Percentiles rank a stretch among this genome's conserved stretches.
Conservation (phyloP, 352 stramenopile genomes). For the Phytophthora macrochlamydospora region DNA sequence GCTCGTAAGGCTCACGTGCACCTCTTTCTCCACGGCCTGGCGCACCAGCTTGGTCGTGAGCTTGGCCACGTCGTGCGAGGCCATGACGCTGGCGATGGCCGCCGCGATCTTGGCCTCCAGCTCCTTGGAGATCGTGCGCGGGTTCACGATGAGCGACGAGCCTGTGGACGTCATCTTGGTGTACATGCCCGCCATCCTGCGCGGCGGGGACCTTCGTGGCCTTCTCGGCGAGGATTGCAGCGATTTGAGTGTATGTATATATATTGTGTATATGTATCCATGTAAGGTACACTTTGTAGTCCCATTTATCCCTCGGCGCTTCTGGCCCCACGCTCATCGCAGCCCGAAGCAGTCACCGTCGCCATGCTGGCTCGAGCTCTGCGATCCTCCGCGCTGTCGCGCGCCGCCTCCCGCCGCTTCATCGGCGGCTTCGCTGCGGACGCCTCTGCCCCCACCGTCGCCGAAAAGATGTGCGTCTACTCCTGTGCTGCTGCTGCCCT, state of each 20-base stretch:
- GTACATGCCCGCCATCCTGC: slow-evolving; percentile 71
- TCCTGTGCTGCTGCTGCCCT: neutral
- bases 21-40: slow-evolving; percentile 83
- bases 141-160: slow-evolving; percentile 73
- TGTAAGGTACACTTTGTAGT: too few relatives aligned
- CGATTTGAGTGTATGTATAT: too few relatives aligned
- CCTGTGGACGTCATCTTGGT: slow-evolving; percentile 78
- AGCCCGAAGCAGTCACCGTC: neutral
- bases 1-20: slow-evolving; percentile 85
- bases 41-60: slow-evolving; percentile 84
- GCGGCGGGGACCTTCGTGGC: too few relatives aligned
- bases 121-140: slow-evolving; percentile 82
- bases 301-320: neutral
- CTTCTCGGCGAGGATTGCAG: too few relatives aligned
- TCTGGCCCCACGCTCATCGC: neutral
- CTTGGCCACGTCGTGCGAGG: slow-evolving; percentile 64
- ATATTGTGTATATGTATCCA: too few relatives aligned
- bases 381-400: slow-evolving; percentile 35
- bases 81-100: slow-evolving; percentile 72
- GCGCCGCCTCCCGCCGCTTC: slow-evolving; percentile 43
- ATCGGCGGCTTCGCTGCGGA: slow-evolving; percentile 60
- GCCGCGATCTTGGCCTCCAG: slow-evolving; percentile 80
- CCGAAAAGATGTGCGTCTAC: slow-evolving; percentile 63
- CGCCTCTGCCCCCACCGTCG: slow-evolving; percentile 45
- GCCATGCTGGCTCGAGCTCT: slow-evolving; percentile 52